These are phyloP conservation scores for Geotrichum reessii DNA, from an alignment of 1,139 yeast genomes.

Conservation along the genomic window DNA sequence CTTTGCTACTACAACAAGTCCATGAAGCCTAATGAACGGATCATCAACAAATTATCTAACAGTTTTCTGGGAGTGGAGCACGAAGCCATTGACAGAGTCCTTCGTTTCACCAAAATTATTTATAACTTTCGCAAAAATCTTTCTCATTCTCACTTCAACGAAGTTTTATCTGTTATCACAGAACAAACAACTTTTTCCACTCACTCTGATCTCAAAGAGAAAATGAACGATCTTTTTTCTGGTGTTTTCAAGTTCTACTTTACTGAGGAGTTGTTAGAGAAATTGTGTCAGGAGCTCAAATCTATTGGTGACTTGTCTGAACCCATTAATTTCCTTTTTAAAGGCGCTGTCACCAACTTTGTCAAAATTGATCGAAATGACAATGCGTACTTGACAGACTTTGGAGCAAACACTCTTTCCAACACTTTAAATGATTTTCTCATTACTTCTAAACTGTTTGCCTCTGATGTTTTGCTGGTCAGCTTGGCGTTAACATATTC, in stretches of 20 bases:
- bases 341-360: conserved; percentile 18
- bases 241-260: conserved; percentile 1
- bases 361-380: conserved; percentile 19
- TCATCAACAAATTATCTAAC: neutral
- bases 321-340: conserved; percentile 7
- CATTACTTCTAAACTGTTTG: conserved; percentile 19
- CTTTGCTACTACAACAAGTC: conserved; percentile 25
- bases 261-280: neutral
- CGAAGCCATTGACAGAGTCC: neutral
- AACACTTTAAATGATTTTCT: conserved; percentile 23
- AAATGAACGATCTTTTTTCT: conserved; percentile 3
- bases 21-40: conserved; percentile 19
- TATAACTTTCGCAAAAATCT: conserved; percentile 13
- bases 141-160: conserved; percentile 13
- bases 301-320: conserved; percentile 5
- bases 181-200: conserved; percentile 10
- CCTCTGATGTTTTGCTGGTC: conserved; percentile 24
- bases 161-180: conserved; percentile 6
- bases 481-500: conserved; percentile 18
- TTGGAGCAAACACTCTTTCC: conserved; percentile 23
- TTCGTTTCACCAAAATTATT: conserved; percentile 9
- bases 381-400: conserved; percentile 16
- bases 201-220: conserved; percentile 10
- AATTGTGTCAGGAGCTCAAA: neutral
- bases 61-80: neutral